Evolutionary conservation across 768 basidiomycete genomes (phyloP).

Genomic region (Russula earlei): DNA sequence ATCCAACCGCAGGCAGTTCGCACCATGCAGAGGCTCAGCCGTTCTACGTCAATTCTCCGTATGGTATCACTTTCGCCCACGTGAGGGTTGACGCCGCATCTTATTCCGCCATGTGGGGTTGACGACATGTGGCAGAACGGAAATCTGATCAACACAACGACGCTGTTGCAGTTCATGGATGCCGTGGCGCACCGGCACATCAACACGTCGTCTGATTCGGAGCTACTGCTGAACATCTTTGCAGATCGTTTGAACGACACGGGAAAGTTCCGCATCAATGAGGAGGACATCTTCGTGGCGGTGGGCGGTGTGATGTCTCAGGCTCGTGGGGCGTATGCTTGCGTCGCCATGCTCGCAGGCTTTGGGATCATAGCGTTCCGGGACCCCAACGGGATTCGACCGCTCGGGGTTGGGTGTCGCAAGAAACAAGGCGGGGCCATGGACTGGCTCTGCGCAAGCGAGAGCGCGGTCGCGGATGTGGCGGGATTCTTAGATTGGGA

Average conservation of each 20-base stretch:
- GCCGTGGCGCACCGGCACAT: conserved; percentile 95
- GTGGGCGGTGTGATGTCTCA: conserved; percentile 83
- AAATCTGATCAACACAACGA: conserved; percentile 87
- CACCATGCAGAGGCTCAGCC: conserved; percentile 97
- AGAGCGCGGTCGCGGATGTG: conserved; percentile 95
- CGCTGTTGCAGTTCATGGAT: conserved; percentile 89
- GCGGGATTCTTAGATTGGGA: conserved; percentile 87
- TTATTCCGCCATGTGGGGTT: not conserved
- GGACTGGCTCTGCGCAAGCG: conserved; percentile 89
- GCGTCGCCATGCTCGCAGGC: conserved; percentile 97
- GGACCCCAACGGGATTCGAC: conserved; percentile 96
- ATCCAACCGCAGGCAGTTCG: conserved; percentile 96
- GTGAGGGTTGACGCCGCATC: conserved; percentile 38
- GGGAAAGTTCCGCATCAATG: conserved; percentile 98
- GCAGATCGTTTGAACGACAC: conserved; percentile 97
- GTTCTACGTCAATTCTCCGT: conserved; percentile 99
- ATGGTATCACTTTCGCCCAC: conserved; percentile 97
- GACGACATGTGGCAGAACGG: conserved; percentile 60
- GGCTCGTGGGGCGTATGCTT: conserved; percentile 90
- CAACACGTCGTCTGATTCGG: conserved; percentile 97
- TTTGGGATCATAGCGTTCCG: conserved; percentile 98
- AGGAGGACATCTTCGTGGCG: conserved; percentile 97
- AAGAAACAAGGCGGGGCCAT: conserved; percentile 44
- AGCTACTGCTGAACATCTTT: conserved; percentile 93
- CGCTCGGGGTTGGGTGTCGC: conserved; percentile 77